Conservation (phyloP, 768 basidiomycete genomes). For the Infundibulicybe gibba region DNA sequence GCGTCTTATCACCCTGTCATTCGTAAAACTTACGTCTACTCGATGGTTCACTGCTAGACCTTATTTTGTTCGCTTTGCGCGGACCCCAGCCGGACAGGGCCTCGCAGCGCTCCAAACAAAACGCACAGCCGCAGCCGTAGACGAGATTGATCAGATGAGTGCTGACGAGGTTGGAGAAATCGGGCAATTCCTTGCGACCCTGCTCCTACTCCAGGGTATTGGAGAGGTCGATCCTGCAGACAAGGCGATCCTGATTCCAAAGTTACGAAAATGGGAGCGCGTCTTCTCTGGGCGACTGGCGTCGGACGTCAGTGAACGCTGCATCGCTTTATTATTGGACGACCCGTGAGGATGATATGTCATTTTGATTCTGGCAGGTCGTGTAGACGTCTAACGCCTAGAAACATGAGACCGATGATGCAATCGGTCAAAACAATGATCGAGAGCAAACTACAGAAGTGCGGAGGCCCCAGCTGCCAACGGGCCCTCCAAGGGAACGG, state of each 20-base stretch:
- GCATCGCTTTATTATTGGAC: slow-evolving; percentile 25
- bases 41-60: slow-evolving; percentile 20
- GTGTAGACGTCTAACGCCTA: slow-evolving; percentile 7
- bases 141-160: slow-evolving; percentile 12
- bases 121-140: slow-evolving; percentile 23
- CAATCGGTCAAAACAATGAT: slow-evolving; percentile 22
- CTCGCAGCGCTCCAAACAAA: slow-evolving; percentile 31
- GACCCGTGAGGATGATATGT: slow-evolving; percentile 16
- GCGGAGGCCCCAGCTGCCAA: slow-evolving; percentile 25
- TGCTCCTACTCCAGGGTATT: slow-evolving; percentile 34
- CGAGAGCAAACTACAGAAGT: slow-evolving; percentile 22
- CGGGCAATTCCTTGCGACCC: slow-evolving; percentile 35
- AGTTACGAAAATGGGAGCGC: slow-evolving; percentile 27
- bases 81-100: slow-evolving; percentile 22
- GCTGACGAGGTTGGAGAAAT: slow-evolving; percentile 26
- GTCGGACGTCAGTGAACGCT: slow-evolving; percentile 30
- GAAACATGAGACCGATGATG: slow-evolving; percentile 24
- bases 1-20: slow-evolving; percentile 3
- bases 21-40: neutral
- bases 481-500: slow-evolving; percentile 16
- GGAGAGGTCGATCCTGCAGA: slow-evolving; percentile 24
- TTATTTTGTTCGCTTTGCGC: slow-evolving; percentile 36
- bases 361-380: neutral
- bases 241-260: slow-evolving; percentile 25
- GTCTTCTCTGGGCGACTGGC: slow-evolving; percentile 23